These are phyloP conservation scores for Colletotrichum sp. DNA, from an alignment of 2,329 filamentous ascomycete species.

Conservation along the genomic window DNA sequence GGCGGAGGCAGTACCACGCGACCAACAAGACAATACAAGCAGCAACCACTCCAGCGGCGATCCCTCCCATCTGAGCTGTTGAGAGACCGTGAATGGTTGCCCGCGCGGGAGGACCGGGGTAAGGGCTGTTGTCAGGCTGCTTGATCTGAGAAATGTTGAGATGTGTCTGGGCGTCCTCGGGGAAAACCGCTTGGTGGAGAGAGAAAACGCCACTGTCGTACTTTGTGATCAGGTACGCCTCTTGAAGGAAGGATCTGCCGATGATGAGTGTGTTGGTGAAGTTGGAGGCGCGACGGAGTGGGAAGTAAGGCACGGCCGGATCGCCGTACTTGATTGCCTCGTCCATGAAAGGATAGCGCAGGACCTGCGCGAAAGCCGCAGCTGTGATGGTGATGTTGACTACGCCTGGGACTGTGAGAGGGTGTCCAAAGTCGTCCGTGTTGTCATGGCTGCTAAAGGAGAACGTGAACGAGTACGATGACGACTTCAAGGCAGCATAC, in stretches of 20 bases:
- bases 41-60: conserved; percentile 47
- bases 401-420: conserved; percentile 53
- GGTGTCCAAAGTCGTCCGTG: conserved; percentile 54
- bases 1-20: conserved; percentile 37
- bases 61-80: conserved; percentile 48
- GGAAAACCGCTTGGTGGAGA: conserved; percentile 60
- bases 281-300: conserved; percentile 60
- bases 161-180: conserved; percentile 44
- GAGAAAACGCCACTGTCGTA: conserved; percentile 61
- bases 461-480: conserved; percentile 61
- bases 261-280: conserved; percentile 58
- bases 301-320: conserved; percentile 65
- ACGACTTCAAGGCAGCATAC: conserved; percentile 47
- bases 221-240: conserved; percentile 65
- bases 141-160: conserved; percentile 47
- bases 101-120: conserved; percentile 40
- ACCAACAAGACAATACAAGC: conserved; percentile 30
- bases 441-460: conserved; percentile 61
- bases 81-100: conserved; percentile 34
- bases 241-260: conserved; percentile 73
- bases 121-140: conserved; percentile 50
- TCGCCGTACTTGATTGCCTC: conserved; percentile 48
- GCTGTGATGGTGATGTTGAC: conserved; percentile 62
- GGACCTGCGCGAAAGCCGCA: conserved; percentile 53
- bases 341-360: conserved; percentile 55